Percentiles rank a stretch among this genome's conserved stretches.
Evolutionary conservation across 805 yeast genomes (phyloP).

Genomic region (Ogataea pini): DNA sequence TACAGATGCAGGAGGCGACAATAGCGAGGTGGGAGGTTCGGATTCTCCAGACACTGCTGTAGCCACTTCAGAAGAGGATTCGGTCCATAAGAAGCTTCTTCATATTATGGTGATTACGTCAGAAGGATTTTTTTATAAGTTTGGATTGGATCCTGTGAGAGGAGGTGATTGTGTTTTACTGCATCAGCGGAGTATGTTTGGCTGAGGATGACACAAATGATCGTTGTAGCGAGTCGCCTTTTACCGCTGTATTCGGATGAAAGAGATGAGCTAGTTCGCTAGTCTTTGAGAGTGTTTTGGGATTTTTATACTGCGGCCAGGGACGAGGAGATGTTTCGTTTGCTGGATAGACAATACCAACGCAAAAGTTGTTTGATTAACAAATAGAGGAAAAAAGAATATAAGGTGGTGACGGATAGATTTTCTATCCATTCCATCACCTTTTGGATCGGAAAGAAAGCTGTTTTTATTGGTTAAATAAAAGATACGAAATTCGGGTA

Average conservation of each 20-base stretch:
- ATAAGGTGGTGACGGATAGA: not conserved
- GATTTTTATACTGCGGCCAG: no score
- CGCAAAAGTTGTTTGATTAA: not conserved
- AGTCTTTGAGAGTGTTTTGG: no score
- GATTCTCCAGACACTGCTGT: slow-evolving; percentile 17
- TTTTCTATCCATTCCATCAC: no score
- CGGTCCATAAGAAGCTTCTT: slow-evolving; percentile 32
- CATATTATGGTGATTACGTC: slow-evolving; percentile 81
- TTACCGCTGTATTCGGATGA: no score
- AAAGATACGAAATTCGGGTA: not conserved
- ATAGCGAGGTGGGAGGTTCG: not conserved
- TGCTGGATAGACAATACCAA: slow-evolving; percentile 4
- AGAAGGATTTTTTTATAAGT: slow-evolving; percentile 83
- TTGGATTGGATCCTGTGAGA: slow-evolving; percentile 79
- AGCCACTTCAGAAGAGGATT: slow-evolving; percentile 17
- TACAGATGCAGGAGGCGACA: not conserved
- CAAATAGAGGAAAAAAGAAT: not conserved
- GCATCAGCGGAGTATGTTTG: slow-evolving; percentile 47
- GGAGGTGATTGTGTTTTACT: slow-evolving; percentile 93
- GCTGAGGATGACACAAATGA: not conserved
- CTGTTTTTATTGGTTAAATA: not conserved
- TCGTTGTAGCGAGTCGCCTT: no score
- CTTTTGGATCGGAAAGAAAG: no score
- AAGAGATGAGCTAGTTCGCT: no score
- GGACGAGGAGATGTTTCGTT: no score